A percentile compares a stretch with the other conserved stretches of the same genome.
Evolutionary conservation across 345 rosid species (phyloP).

Genomic region (Pelargonium nanum): DNA sequence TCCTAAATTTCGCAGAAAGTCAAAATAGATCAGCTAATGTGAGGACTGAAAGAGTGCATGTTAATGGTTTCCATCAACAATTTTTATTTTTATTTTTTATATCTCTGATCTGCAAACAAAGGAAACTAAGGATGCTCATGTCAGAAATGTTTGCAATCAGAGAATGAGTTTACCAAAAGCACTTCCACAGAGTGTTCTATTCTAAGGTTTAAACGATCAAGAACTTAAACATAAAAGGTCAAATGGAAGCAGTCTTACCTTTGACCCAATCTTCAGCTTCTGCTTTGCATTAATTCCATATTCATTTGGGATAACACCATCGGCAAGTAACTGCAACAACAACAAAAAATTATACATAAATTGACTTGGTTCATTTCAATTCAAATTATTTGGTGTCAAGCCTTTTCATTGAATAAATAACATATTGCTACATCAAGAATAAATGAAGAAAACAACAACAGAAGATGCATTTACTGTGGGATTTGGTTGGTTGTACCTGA

Average conservation of each 20-base stretch:
- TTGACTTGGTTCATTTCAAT: background rate
- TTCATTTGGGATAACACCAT: conserved; percentile 98
- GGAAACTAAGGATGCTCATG: too few relatives aligned
- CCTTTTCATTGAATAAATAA: too few relatives aligned
- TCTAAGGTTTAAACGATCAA: too few relatives aligned
- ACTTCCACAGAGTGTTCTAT: too few relatives aligned
- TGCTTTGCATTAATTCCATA: conserved; percentile 96
- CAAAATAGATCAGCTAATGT: too few relatives aligned
- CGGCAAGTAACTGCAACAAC: conserved; percentile 81
- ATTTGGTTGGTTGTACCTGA: conserved; percentile 44
- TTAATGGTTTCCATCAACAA: too few relatives aligned
- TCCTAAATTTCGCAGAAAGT: too few relatives aligned
- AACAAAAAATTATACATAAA: background rate
- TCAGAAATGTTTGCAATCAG: background rate
- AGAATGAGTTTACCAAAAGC: background rate
- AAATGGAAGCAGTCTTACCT: conserved; percentile 35
- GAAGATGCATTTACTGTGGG: background rate
- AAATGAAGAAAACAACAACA: conserved; percentile 10
- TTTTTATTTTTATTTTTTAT: too few relatives aligned
- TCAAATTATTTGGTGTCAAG: background rate
- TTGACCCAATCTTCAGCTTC: conserved; percentile 92
- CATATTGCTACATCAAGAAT: background rate
- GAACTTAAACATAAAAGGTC: background rate
- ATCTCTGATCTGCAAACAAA: too few relatives aligned
- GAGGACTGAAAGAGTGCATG: too few relatives aligned